Base-by-base conservation (phyloP, 768 basidiomycete species). In the Calvatia gigantea region DNA sequence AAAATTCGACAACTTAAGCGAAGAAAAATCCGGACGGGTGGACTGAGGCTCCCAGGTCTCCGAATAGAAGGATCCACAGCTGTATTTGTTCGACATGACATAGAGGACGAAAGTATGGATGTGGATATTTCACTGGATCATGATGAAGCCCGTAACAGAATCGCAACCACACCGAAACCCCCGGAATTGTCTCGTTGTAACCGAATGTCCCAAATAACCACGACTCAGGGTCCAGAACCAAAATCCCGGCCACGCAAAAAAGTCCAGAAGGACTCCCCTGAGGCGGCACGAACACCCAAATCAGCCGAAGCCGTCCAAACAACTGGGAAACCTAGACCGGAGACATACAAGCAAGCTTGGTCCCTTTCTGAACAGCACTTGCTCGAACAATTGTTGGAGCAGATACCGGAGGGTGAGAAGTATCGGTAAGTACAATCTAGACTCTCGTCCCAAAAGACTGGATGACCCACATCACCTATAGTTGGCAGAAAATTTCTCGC, bases 271-370 rank as follows among this genome's bases (percentile, higher is more conserved):
- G 51, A 47, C 3, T 21, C 43, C 6, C 11, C 27, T 9, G 25
- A 23, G 5, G 19, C 32, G 17, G 38, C 38, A 23, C 44, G 44
- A 17, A 31, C 52, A 15, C 27, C 42, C 19, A 53, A 53, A n/a
- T 58, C 56, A 25, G 56, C 23, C 5, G 33, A 50, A 25, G 41
- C 41, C 8, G 11, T 12, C 4, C 21, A 42, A 57, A 53, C 64
- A 65, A 49, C 43, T 12, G 65, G 62, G 19, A 79, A 82, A 56
- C 73, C 76, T 1, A 82, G 78, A 62, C 74, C 85, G 0, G 87
- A 89, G 60, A 91, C 89, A n/a, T 92, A 89, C 71, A 91, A 91
- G 65, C 84, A 86, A 57, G 79, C 86, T 0, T 93, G 90, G 91
- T 81, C 84, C 2, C 73, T 83, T 19, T 81, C 79, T 0, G 90